phyloP scores from a whole-genome alignment of 139 green algal species.

The Asterochloris sp. region DNA sequence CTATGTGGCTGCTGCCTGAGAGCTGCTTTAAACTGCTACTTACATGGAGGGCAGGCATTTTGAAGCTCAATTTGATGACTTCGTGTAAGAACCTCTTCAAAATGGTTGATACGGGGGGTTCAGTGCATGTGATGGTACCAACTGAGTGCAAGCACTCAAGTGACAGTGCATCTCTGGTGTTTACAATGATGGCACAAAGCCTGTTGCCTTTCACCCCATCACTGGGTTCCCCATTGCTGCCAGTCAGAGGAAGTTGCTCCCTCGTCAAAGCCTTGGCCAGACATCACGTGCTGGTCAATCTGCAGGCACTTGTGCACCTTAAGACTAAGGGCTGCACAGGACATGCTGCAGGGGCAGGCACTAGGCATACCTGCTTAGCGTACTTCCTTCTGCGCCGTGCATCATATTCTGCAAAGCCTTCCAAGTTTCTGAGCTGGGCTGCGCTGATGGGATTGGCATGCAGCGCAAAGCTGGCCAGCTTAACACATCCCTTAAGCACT shows the following conservation, averaged over 20 bases:
- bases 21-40: too few species aligned
- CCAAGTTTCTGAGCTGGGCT: slow-evolving; percentile 42
- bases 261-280: slow-evolving; percentile 40
- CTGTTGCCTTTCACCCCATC: background rate
- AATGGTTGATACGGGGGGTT: too few species aligned
- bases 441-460: slow-evolving; percentile 61
- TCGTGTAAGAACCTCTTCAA: too few species aligned
- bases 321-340: background rate
- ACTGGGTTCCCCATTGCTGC: slow-evolving; percentile 29
- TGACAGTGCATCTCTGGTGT: too few species aligned
- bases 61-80: too few species aligned
- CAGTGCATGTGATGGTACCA: too few species aligned
- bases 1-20: too few species aligned
- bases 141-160: too few species aligned
- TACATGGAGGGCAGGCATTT: too few species aligned
- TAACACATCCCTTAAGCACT: slow-evolving; percentile 36
- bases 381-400: slow-evolving; percentile 36
- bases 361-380: slow-evolving; percentile 47
- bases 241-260: slow-evolving; percentile 35
- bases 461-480: slow-evolving; percentile 41
- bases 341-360: background rate
- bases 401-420: slow-evolving; percentile 46
- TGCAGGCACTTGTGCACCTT: background rate
- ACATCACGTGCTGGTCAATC: slow-evolving; percentile 40
- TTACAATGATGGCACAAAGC: too few species aligned